A percentile compares a stretch with the other conserved stretches of the same genome.
Conservation (phyloP, 73 alveolate genomes). For the Tetrahymena borealis region DNA sequence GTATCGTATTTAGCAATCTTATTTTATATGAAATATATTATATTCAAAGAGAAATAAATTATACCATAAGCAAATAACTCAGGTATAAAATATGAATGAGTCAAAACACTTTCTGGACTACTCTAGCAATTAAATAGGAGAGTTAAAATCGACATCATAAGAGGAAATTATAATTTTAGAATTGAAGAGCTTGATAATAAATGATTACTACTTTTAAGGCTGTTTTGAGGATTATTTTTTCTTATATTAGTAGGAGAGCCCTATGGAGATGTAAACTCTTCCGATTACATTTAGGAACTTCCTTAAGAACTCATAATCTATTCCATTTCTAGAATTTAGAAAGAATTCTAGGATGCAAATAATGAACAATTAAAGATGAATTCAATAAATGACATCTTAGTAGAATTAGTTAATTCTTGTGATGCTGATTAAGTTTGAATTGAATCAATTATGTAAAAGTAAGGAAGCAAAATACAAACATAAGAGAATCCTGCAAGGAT, state of each 20-base stretch:
- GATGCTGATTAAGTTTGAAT: not conserved
- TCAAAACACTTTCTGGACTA: too few relatives aligned
- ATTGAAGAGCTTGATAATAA: not conserved
- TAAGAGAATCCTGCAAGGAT: not conserved
- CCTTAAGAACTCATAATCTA: not conserved
- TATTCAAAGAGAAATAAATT: too few relatives aligned
- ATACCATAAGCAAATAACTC: too few relatives aligned
- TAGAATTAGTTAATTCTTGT: not conserved
- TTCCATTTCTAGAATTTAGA: not conserved
- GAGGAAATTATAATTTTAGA: not conserved
- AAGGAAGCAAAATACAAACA: not conserved
- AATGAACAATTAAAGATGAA: not conserved
- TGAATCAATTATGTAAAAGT: not conserved
- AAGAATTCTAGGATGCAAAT: not conserved
- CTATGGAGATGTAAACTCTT: not conserved
- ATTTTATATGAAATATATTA: too few relatives aligned
- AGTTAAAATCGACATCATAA: not conserved
- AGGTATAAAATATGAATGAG: too few relatives aligned
- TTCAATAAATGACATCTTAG: not conserved
- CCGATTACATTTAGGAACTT: not conserved
- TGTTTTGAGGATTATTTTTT: not conserved
- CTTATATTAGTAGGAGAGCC: too few relatives aligned
- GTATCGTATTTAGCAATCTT: too few relatives aligned
- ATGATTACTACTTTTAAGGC: not conserved
- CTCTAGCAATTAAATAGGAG: not conserved